Percentiles rank a stretch among this genome's conserved stretches.
phyloP scores from a whole-genome alignment of 495 filamentous ascomycete genomes.

The Cercophora newfieldiana region DNA sequence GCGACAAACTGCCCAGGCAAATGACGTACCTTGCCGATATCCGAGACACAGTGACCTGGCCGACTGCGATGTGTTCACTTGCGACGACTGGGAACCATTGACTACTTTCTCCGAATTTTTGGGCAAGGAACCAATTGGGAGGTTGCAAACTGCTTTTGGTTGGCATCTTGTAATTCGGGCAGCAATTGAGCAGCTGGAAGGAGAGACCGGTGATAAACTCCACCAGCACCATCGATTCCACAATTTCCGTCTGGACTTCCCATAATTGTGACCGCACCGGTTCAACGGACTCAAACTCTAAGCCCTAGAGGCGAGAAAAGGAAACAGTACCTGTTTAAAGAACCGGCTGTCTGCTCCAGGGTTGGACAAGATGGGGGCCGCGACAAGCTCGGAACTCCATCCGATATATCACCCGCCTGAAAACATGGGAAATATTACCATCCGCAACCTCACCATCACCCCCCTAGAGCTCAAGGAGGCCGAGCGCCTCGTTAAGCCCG shows the following conservation, averaged over 20 bases:
- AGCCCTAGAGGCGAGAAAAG: background rate
- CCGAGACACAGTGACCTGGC: background rate
- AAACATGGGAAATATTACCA: constrained; percentile 56
- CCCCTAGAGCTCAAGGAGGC: constrained; percentile 70
- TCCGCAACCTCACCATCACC: constrained; percentile 84
- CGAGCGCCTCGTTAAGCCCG: constrained; percentile 62
- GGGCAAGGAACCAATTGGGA: background rate
- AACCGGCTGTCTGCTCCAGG: background rate
- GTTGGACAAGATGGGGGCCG: constrained; percentile 21
- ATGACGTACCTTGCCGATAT: background rate
- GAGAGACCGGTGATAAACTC: background rate
- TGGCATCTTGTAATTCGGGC: background rate
- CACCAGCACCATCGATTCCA: background rate
- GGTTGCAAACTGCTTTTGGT: background rate
- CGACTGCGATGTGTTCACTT: background rate
- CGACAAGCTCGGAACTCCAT: constrained; percentile 6
- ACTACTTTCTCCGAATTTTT: background rate
- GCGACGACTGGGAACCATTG: background rate
- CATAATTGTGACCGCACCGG: constrained; percentile 13
- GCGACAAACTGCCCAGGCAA: background rate
- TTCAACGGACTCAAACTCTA: constrained; percentile 10
- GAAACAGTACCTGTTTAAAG: background rate
- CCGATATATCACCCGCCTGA: background rate
- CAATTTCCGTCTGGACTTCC: background rate
- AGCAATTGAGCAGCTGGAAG: background rate